A percentile compares a stretch with the other conserved stretches of the same genome.
Conservation (phyloP, 2,329 filamentous ascomycete genomes). For the Paraphoma sp. region DNA sequence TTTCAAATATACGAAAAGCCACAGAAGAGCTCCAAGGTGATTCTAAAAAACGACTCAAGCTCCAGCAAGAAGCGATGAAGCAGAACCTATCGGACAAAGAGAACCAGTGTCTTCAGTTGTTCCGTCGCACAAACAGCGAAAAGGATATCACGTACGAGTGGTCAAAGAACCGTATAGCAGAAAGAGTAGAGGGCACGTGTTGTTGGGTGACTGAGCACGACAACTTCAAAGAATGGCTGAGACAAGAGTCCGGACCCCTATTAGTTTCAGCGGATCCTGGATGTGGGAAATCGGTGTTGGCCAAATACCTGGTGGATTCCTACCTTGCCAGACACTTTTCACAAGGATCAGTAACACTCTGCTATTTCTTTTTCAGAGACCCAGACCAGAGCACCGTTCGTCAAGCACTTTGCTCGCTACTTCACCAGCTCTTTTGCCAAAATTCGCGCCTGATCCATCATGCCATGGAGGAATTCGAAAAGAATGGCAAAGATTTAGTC, state of each 20-base stretch:
- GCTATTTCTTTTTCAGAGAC: slow-evolving; percentile 31
- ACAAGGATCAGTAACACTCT: slow-evolving; percentile 14
- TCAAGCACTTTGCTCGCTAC: slow-evolving; percentile 24
- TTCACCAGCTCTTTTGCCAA: slow-evolving; percentile 22
- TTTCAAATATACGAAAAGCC: slow-evolving; percentile 11
- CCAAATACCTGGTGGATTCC: slow-evolving; percentile 23
- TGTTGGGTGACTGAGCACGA: slow-evolving; percentile 20
- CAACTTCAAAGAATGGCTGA: slow-evolving; percentile 20
- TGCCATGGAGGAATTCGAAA: slow-evolving; percentile 15
- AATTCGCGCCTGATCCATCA: slow-evolving; percentile 19
- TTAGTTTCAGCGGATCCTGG: slow-evolving; percentile 28
- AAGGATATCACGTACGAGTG: slow-evolving; percentile 25
- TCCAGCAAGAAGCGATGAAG: slow-evolving; percentile 16
- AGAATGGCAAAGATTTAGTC: slow-evolving; percentile 15
- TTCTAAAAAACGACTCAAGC: slow-evolving; percentile 2
- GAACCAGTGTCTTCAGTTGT: slow-evolving; percentile 24
- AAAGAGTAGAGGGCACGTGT: slow-evolving; percentile 23
- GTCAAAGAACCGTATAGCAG: slow-evolving; percentile 25
- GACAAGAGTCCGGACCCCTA: slow-evolving; percentile 19
- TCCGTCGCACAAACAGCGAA: slow-evolving; percentile 19
- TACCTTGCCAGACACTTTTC: neutral
- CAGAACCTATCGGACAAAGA: slow-evolving; percentile 17
- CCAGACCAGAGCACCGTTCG: slow-evolving; percentile 21
- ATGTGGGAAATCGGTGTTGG: slow-evolving; percentile 28
- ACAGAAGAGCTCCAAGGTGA: neutral